Evolutionary conservation across 2,329 filamentous ascomycete species (phyloP).

Genomic region (Aspergillus latus): DNA sequence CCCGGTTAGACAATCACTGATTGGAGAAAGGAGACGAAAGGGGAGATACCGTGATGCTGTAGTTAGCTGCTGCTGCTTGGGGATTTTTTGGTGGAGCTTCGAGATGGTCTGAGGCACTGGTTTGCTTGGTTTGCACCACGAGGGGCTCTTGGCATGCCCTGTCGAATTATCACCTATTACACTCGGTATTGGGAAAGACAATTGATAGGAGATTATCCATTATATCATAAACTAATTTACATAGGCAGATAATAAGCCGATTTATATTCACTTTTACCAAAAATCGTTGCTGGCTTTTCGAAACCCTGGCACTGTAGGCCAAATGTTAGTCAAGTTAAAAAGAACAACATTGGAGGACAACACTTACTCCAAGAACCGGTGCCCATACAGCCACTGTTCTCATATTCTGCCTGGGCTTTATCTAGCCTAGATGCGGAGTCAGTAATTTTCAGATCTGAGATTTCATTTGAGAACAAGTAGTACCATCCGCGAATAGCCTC

Average conservation of each 20-base stretch:
- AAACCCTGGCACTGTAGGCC: constrained; percentile 24
- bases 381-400: constrained; percentile 40
- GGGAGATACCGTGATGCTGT: constrained; percentile 16
- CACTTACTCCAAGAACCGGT: constrained; percentile 31
- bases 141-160: constrained; percentile 24
- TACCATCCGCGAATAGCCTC: constrained; percentile 56
- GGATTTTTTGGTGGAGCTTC: constrained; percentile 41
- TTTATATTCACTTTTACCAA: constrained; percentile 13
- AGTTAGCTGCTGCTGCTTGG: constrained; percentile 28
- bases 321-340: constrained; percentile 1
- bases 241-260: neutral
- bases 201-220: neutral
- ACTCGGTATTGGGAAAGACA: neutral
- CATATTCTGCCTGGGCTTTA: constrained; percentile 41
- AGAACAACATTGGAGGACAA: neutral
- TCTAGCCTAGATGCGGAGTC: constrained; percentile 33
- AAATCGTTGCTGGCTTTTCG: constrained; percentile 20
- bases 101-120: constrained; percentile 31
- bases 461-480: neutral
- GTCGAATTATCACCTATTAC: neutral
- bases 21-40: constrained; percentile 6
- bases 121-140: constrained; percentile 43
- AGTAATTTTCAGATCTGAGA: constrained; percentile 9
- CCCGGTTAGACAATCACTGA: constrained; percentile 11
- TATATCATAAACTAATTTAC: neutral